Conservation (phyloP, 805 yeast genomes). For the Lipomyces kockii region DNA sequence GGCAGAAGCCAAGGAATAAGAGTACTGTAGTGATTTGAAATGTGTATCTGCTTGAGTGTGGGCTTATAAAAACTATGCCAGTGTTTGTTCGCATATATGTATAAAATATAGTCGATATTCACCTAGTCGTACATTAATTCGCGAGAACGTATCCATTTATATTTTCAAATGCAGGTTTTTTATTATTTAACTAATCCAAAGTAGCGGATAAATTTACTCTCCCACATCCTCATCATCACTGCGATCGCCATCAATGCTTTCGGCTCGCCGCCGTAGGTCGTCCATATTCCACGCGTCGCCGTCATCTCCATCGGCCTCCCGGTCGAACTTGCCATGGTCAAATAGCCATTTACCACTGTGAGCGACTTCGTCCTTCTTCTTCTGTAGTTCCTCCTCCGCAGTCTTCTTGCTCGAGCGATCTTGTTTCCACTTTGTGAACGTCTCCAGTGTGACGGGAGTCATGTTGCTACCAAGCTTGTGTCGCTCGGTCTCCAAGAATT, state of each 20-base stretch:
- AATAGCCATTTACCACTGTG: conserved; percentile 42
- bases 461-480: conserved; percentile 70
- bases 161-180: conserved; percentile 3
- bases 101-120: background rate
- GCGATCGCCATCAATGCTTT: conserved; percentile 34
- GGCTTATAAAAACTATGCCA: background rate
- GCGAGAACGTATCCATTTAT: background rate
- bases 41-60: background rate
- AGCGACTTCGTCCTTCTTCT: conserved; percentile 47
- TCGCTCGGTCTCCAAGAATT: conserved; percentile 92
- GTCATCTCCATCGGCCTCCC: conserved; percentile 43
- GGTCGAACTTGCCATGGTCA: conserved; percentile 47
- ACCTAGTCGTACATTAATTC: background rate
- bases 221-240: conserved; percentile 21
- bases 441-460: conserved; percentile 84
- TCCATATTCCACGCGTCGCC: conserved; percentile 46
- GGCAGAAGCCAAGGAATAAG: background rate
- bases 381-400: conserved; percentile 50
- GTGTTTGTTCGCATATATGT: conserved; percentile 1
- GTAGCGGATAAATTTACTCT: background rate
- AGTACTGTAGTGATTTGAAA: background rate
- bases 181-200: background rate
- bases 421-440: conserved; percentile 82
- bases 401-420: conserved; percentile 64
- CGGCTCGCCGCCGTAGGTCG: conserved; percentile 46